Base-by-base conservation (phyloP, 2,329 filamentous ascomycete species). In the Botrytis deweyae region DNA sequence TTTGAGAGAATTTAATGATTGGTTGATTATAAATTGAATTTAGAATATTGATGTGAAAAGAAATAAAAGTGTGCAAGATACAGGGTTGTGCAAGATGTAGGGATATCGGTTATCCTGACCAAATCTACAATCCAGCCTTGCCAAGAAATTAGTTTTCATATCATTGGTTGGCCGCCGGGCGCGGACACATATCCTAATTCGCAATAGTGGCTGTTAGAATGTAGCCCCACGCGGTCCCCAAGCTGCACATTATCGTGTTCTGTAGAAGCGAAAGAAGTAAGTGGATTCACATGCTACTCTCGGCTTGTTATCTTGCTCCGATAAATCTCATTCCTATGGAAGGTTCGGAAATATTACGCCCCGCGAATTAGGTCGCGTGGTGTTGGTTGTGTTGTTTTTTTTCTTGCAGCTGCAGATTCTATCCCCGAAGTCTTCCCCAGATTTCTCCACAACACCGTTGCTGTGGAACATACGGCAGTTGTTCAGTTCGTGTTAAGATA, bases 391-490 rank as follows among this genome's bases (percentile, higher is more conserved):
- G 46, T 40, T 67, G 10, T 29, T 42, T 42, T 55, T 55, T 58
- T n/a, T n/a, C 65, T 42, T 55, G 22, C 14, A 67, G 9, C 36
- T 29, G 36, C 49, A 42, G 25, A 58, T 10, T 29, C 40, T 18
- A 20, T 25, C 18, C 16, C 65, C 33, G 64, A 52, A 40, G 33
- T 67, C 44, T 67, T 67, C 66, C 66, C 66, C 66, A 5, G 66
- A 58, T 68, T 68, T 58, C 66, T 42, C 49, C 66, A 58, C 49
- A 58, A 58, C 9, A 4, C 25, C 14, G 18, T 68, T 42, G 25
- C 25, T 68, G 49, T n/a, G 55, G 10, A n/a, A 29, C 16, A 29
- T 16, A 58, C 49, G 25, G 36, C 49, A 40, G 66, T 68, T 14
- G 42, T 49, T 49, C 29, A 36, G 63, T 66, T 49, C 10, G 3